Conservation (phyloP, 805 yeast species). For the Priceomyces fermenticarens region DNA sequence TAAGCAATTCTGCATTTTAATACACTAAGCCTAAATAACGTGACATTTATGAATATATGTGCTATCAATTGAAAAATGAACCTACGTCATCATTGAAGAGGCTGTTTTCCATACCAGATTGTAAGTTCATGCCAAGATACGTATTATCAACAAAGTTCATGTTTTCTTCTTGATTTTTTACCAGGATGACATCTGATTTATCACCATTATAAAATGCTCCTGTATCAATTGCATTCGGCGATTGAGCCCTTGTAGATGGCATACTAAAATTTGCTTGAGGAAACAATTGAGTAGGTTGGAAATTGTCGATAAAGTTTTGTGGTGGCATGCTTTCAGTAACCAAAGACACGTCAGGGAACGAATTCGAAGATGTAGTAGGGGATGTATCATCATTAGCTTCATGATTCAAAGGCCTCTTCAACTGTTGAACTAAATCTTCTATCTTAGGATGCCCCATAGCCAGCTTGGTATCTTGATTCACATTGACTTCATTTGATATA, state of each 20-base stretch:
- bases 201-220: constrained; percentile 1
- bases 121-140: constrained; percentile 42
- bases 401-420: constrained; percentile 15
- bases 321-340: constrained; percentile 52
- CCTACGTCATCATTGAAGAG: constrained; percentile 22
- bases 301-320: constrained; percentile 45
- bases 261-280: constrained; percentile 38
- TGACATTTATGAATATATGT: neutral
- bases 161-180: constrained; percentile 6
- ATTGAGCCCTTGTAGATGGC: constrained; percentile 37
- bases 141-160: constrained; percentile 41
- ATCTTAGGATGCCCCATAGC: constrained; percentile 16
- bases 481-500: constrained; percentile 9
- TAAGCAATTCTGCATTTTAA: neutral
- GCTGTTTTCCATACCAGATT: constrained; percentile 27
- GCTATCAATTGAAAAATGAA: constrained; percentile 23
- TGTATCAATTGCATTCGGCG: constrained; percentile 19
- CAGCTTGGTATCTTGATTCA: neutral
- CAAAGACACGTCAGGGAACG: constrained; percentile 54
- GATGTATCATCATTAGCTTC: constrained; percentile 21
- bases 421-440: constrained; percentile 33
- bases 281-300: constrained; percentile 57
- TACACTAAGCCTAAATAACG: neutral
- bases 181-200: neutral
- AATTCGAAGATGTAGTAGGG: constrained; percentile 32